Evolutionary conservation across 495 filamentous ascomycete genomes (phyloP), one percentile per base, ranked within the genome.

Genomic region (Chlorociboria aeruginascens): DNA sequence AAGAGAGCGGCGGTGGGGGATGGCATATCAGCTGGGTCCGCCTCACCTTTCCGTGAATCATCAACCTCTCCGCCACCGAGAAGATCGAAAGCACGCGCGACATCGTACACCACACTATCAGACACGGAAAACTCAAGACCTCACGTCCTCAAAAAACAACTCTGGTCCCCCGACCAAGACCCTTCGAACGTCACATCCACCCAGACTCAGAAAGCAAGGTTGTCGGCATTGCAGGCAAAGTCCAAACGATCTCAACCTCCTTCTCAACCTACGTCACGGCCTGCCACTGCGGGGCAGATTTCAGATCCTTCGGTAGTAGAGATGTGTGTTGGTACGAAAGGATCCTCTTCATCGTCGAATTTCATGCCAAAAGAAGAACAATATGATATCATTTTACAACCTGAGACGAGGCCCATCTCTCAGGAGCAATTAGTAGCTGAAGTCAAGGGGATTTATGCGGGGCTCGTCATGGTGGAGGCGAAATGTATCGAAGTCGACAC

Each of bases 401-500:
- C 73, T 10, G 76, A 82, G 43, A 82, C 80, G 10, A 63, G 79
- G 36, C 71, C 79, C 7, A 86, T 89, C 14, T 81, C 78, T n/a
- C 77, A 86, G 52, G 83, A 86, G 10, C 79, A 89, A 59, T 68
- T 89, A 2, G 73, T 79, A 13, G 67, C 69, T 2, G 79, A 89
- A 54, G 77, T 83, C 7, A 83, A 85, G 52, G 77, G 68, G 0
- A 93, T 89, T 25, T 90, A 90, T 63, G 74, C 76, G 0, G 85
- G 82, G 0, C 65, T 93, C 1, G 75, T 83, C 2, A 83, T 85
- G 77, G 83, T 88, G 0, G 87, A 93, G 59, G 75, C 76, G 33
- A 88, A 86, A 57, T 88, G 83, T 54, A 81, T 85, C 7, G 78
- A 86, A 30, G 74, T 85, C 9, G 76, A 81, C 59, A 69, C 68